A percentile compares a stretch with the other conserved stretches of the same genome.
Evolutionary conservation across 225 moss, liverwort and hornwort species (phyloP).

Genomic region (Physcomitrium patens): DNA sequence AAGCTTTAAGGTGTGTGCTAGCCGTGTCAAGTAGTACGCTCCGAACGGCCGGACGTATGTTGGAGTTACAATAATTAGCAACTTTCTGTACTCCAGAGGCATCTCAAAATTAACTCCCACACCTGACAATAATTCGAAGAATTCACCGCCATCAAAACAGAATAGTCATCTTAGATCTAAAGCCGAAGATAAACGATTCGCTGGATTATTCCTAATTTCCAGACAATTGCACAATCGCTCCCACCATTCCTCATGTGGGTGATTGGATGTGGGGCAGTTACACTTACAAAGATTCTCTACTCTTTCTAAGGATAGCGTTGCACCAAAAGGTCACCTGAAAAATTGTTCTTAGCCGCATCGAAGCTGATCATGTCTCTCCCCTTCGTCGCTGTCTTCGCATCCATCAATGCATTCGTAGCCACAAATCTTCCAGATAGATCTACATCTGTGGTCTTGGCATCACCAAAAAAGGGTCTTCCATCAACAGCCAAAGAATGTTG

Average conservation of each 20-base stretch:
- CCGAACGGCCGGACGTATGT: conserved; percentile 86
- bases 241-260: background rate
- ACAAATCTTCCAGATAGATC: conserved; percentile 23
- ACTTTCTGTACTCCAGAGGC: conserved; percentile 53
- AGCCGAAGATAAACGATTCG: no score
- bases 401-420: conserved; percentile 25
- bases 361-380: conserved; percentile 27
- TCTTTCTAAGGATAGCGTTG: background rate
- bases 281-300: background rate
- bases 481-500: conserved; percentile 34
- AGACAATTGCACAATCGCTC: background rate
- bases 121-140: conserved; percentile 29
- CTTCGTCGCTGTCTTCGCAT: conserved; percentile 24
- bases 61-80: conserved; percentile 87
- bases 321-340: conserved; percentile 25
- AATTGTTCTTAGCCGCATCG: conserved; percentile 24
- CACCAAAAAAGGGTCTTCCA: conserved; percentile 4
- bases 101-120: conserved; percentile 13
- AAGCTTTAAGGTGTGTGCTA: conserved; percentile 87
- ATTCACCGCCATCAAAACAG: conserved; percentile 8
- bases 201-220: background rate
- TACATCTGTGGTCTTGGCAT: background rate
- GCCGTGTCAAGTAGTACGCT: conserved; percentile 83
- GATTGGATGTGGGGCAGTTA: background rate
- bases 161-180: background rate